These are phyloP conservation scores for Penicillium bialowiezense DNA, from an alignment of 495 filamentous ascomycete species.

Conservation along the genomic window DNA sequence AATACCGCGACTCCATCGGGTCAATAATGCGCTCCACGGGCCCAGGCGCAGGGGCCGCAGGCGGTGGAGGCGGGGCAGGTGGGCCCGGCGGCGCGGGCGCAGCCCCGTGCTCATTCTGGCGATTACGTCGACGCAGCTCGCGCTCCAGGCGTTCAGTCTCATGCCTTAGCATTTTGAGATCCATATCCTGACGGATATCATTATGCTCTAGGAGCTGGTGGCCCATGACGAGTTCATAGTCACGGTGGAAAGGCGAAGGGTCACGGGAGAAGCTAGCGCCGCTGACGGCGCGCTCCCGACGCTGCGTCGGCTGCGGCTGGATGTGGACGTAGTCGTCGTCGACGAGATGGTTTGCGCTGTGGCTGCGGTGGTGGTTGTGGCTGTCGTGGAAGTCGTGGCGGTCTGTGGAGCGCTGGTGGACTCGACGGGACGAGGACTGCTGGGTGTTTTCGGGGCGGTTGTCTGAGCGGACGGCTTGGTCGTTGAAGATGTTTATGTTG, in stretches of 20 bases:
- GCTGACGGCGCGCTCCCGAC: constrained; percentile 19
- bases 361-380: neutral
- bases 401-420: constrained; percentile 20
- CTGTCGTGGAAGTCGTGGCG: neutral
- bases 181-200: constrained; percentile 38
- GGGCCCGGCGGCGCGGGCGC: neutral
- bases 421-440: constrained; percentile 15
- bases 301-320: constrained; percentile 1
- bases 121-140: too few species aligned
- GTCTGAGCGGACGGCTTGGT: constrained; percentile 14
- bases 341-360: constrained; percentile 24
- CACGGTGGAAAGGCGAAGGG: constrained; percentile 25
- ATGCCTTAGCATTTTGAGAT: constrained; percentile 39
- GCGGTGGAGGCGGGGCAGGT: too few species aligned
- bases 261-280: constrained; percentile 18
- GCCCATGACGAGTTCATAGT: constrained; percentile 36
- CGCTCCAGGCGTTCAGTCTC: constrained; percentile 45
- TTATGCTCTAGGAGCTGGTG: constrained; percentile 38
- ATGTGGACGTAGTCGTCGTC: constrained; percentile 19
- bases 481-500: constrained; percentile 26
- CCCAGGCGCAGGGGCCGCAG: too few species aligned
- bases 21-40: too few species aligned
- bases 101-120: constrained; percentile 18
- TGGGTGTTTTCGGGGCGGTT: constrained; percentile 16
- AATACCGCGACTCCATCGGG: too few species aligned